Conservation (phyloP, 176 grass and related monocot species). For the Thinopyrum elongatum region DNA sequence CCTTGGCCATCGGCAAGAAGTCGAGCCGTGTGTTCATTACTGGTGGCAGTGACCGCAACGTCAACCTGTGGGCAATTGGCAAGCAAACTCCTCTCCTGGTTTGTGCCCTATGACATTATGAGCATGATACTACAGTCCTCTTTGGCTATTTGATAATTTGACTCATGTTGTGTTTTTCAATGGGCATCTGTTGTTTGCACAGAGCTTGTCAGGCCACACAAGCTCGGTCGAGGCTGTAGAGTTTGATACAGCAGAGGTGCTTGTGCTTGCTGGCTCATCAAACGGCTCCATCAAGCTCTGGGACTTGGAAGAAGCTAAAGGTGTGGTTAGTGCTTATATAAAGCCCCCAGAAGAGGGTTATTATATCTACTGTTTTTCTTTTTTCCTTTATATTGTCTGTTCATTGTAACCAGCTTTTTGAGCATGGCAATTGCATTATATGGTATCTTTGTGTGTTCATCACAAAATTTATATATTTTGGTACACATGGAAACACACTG, state of each 20-base stretch:
- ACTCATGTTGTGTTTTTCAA: conserved; percentile 11
- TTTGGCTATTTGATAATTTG: conserved; percentile 16
- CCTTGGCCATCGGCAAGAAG: conserved; percentile 83
- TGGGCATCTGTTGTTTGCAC: conserved; percentile 22
- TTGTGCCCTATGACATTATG: conserved; percentile 20
- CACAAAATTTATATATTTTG: conserved; percentile 19
- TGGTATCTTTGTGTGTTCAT: background rate
- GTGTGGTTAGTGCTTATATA: conserved; percentile 48
- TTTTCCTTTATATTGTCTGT: background rate
- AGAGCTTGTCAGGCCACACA: conserved; percentile 87
- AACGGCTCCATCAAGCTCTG: conserved; percentile 94
- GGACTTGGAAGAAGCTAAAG: conserved; percentile 95
- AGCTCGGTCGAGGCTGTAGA: conserved; percentile 77
- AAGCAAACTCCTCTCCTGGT: conserved; percentile 80
- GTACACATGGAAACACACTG: background rate
- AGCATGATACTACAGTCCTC: background rate
- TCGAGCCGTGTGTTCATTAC: conserved; percentile 84
- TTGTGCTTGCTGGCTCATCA: conserved; percentile 90
- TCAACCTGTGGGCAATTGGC: conserved; percentile 89
- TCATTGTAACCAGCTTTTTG: background rate
- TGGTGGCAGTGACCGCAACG: conserved; percentile 71
- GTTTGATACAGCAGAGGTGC: conserved; percentile 87
- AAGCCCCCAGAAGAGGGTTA: background rate
- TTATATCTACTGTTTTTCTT: background rate
- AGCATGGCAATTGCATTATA: conserved; percentile 6